These are phyloP conservation scores for Fusarium secorum DNA, from an alignment of 2,329 filamentous ascomycete species.

Conservation along the genomic window DNA sequence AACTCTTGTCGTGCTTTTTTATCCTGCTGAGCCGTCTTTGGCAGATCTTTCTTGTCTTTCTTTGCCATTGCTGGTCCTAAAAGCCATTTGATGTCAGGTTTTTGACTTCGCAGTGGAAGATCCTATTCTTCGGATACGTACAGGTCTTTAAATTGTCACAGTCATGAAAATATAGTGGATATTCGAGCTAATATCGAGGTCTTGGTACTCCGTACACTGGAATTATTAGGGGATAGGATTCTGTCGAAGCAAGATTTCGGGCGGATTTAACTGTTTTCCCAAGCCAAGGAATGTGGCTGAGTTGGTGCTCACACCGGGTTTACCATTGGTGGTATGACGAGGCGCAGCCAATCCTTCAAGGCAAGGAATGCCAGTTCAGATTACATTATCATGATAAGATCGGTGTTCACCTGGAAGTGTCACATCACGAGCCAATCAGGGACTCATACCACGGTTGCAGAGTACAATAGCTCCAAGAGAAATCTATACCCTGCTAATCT, in stretches of 20 bases:
- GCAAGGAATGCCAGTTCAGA: neutral
- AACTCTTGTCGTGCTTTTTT: neutral
- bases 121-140: neutral
- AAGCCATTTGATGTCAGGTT: neutral
- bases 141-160: neutral
- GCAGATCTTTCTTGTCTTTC: neutral
- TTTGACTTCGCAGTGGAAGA: neutral
- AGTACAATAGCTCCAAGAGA: neutral
- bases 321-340: neutral
- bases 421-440: neutral
- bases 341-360: neutral
- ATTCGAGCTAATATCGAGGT: neutral
- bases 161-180: neutral
- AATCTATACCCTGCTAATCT: neutral
- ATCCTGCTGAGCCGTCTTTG: neutral
- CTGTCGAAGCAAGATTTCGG: neutral
- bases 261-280: neutral
- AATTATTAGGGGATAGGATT: neutral
- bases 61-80: neutral
- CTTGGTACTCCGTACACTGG: neutral
- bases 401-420: neutral
- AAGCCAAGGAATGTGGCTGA: neutral
- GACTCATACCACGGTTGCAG: neutral
- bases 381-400: neutral
- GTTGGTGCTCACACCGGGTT: neutral